phyloP scores from a whole-genome alignment of 768 basidiomycete genomes.

The Rubroboletus pulcherrimus region DNA sequence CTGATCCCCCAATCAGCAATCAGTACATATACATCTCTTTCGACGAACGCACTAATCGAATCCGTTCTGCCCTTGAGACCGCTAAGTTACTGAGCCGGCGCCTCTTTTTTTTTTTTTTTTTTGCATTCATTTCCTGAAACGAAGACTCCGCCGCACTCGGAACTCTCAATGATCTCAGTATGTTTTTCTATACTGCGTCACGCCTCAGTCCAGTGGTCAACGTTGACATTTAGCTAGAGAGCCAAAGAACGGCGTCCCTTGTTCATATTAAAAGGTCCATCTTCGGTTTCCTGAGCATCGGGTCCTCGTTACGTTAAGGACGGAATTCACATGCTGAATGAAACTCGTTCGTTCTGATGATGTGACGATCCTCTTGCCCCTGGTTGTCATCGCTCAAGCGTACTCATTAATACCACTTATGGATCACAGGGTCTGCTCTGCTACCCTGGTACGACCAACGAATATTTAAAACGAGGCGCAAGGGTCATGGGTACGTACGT shows the following conservation, averaged over 20 bases:
- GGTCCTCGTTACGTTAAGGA: slow-evolving; percentile 9
- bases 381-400: slow-evolving; percentile 4
- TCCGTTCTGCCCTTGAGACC: slow-evolving; percentile 2
- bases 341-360: not conserved
- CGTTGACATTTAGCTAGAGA: not conserved
- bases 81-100: not conserved
- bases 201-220: too few species aligned
- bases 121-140: not conserved
- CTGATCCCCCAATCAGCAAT: slow-evolving; percentile 4
- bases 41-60: slow-evolving; percentile 12
- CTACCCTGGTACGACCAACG: slow-evolving; percentile 10
- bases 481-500: not conserved
- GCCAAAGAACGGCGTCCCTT: not conserved
- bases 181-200: not conserved
- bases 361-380: slow-evolving; percentile 7
- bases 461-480: slow-evolving; percentile 17
- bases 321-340: slow-evolving; percentile 3
- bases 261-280: not conserved
- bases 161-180: not conserved
- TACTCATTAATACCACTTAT: slow-evolving; percentile 6
- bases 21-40: slow-evolving; percentile 8
- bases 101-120: not conserved
- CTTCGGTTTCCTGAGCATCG: not conserved
- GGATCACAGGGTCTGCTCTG: slow-evolving; percentile 12
- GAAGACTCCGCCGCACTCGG: not conserved